These are phyloP conservation scores for Malus sylvestris DNA, from an alignment of 306 rosid species.

Conservation along the genomic window DNA sequence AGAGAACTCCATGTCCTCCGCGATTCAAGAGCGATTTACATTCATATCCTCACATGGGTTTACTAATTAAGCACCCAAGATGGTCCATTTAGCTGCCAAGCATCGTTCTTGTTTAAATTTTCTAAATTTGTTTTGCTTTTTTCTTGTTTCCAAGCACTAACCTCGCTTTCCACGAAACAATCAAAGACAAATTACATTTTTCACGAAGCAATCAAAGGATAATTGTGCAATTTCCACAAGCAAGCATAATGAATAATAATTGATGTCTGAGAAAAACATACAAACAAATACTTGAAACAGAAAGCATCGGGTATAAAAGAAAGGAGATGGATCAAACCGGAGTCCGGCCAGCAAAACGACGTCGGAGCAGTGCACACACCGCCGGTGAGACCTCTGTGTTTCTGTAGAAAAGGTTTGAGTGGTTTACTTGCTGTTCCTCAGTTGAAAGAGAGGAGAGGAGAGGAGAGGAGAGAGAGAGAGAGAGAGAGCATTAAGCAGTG, in stretches of 20 bases:
- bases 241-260: neutral
- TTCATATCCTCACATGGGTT: slow-evolving; percentile 13
- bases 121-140: neutral
- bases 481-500: neutral
- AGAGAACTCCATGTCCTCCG: neutral
- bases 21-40: neutral
- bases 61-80: neutral
- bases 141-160: neutral
- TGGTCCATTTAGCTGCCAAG: neutral
- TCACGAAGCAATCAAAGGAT: neutral
- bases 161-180: neutral
- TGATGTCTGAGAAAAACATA: neutral
- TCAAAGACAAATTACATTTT: neutral
- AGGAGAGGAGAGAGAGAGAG: neutral
- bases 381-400: neutral
- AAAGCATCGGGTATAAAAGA: neutral
- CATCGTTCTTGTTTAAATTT: neutral
- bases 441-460: neutral
- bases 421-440: neutral
- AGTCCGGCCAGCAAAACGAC: neutral
- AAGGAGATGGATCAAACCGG: neutral
- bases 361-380: neutral
- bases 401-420: neutral
- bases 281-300: neutral
- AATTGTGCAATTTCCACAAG: neutral